Evolutionary conservation across 495 filamentous ascomycete genomes (phyloP).

Genomic region (Penicillium canariense): DNA sequence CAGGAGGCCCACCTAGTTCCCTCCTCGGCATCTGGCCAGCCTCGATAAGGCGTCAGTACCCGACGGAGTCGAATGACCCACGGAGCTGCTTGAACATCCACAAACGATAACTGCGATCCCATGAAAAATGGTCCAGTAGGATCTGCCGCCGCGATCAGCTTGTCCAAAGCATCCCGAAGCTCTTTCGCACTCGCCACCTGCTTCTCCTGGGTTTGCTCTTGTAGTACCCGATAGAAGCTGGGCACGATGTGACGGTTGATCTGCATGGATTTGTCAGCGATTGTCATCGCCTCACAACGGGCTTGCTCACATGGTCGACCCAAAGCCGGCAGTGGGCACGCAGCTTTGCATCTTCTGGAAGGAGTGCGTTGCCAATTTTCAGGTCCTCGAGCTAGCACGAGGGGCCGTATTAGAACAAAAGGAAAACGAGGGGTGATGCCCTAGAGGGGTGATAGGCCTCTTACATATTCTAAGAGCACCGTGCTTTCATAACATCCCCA

Average conservation of each 20-base stretch:
- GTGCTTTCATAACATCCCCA: conserved; percentile 88
- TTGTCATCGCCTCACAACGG: not conserved
- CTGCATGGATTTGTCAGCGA: conserved; percentile 40
- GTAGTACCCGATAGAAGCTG: conserved; percentile 74
- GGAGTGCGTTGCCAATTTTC: conserved; percentile 55
- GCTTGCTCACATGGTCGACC: conserved; percentile 72
- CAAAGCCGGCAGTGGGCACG: conserved; percentile 81
- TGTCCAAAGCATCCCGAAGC: conserved; percentile 66
- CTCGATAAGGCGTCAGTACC: conserved; percentile 76
- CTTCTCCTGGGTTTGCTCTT: conserved; percentile 63
- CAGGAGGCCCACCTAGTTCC: conserved; percentile 72
- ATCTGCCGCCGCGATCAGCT: conserved; percentile 70
- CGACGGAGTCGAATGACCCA: conserved; percentile 76
- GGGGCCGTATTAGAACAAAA: conserved; percentile 4
- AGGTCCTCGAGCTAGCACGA: conserved; percentile 72
- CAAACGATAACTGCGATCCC: conserved; percentile 66
- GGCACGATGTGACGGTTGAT: conserved; percentile 83
- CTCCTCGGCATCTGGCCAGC: conserved; percentile 70
- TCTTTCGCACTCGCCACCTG: conserved; percentile 62
- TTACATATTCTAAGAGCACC: conserved; percentile 87
- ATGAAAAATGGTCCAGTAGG: conserved; percentile 78
- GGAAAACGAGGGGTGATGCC: not conserved
- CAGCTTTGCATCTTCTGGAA: conserved; percentile 61
- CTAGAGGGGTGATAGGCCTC: conserved; percentile 5
- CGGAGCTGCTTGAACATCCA: conserved; percentile 86